A percentile compares a stretch with the other conserved stretches of the same genome.
phyloP scores from a whole-genome alignment of 441 rosid genomes.

The Aleurites moluccanus region DNA sequence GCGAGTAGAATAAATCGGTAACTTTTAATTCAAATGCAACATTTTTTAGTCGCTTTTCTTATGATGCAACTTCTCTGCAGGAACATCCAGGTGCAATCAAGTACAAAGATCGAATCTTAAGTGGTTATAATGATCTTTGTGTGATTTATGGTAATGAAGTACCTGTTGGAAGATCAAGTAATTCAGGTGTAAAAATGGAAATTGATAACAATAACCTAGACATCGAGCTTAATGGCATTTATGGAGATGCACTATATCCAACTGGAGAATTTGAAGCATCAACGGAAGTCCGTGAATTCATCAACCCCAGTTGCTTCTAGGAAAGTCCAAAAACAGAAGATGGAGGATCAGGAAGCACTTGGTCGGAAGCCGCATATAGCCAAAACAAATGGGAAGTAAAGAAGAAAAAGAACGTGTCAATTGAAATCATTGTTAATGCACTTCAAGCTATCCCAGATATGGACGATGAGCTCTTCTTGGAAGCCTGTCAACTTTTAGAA shows the following conservation, averaged over 20 bases:
- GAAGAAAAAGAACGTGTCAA: conserved; percentile 29
- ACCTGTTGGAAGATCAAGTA: conserved; percentile 23
- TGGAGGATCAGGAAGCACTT: conserved; percentile 22
- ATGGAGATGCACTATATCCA: conserved; percentile 27
- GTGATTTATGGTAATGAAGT: conserved; percentile 24
- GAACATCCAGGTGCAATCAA: conserved; percentile 35
- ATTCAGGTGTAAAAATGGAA: conserved; percentile 22
- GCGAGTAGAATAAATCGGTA: neutral
- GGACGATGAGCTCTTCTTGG: conserved; percentile 54
- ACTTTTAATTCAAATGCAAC: neutral
- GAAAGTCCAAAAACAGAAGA: conserved; percentile 32
- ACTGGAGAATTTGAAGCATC: conserved; percentile 30
- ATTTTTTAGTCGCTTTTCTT: neutral
- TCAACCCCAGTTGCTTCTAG: conserved; percentile 25
- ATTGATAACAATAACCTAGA: conserved; percentile 17
- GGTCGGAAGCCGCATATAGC: conserved; percentile 9
- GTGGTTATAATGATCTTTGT: conserved; percentile 31
- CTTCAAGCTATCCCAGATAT: conserved; percentile 51
- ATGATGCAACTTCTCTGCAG: conserved; percentile 26
- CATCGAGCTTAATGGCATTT: conserved; percentile 24
- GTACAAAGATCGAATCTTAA: conserved; percentile 27
- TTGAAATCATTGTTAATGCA: conserved; percentile 48
- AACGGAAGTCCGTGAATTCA: conserved; percentile 32
- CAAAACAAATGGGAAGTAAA: conserved; percentile 7
- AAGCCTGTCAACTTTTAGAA: conserved; percentile 51